These are phyloP conservation scores for Coemansia sp. DNA, from an alignment of 192 early-diverging fungal genomes.

Conservation along the genomic window DNA sequence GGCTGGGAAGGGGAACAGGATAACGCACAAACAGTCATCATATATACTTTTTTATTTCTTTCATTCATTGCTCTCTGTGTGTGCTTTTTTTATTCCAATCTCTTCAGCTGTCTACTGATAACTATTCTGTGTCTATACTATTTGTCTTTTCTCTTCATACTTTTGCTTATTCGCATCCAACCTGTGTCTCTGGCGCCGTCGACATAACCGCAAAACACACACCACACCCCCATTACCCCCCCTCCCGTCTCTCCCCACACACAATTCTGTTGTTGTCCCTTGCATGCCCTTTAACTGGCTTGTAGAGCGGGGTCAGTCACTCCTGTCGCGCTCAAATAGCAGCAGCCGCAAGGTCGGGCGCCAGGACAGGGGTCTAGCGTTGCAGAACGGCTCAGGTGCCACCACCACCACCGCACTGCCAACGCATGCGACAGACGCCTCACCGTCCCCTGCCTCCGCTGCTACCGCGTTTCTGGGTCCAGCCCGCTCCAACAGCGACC, in stretches of 20 bases:
- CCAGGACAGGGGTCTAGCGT: constrained; percentile 39
- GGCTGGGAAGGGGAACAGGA: constrained; percentile 2
- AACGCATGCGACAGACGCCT: constrained; percentile 20
- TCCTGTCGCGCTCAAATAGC: constrained; percentile 53
- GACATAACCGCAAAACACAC: constrained; percentile 11
- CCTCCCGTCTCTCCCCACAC: constrained; percentile 2
- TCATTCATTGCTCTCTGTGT: constrained; percentile 16
- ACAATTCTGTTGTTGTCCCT: constrained; percentile 14
- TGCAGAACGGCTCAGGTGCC: constrained; percentile 46
- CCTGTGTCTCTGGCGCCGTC: constrained; percentile 11
- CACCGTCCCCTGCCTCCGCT: constrained; percentile 15
- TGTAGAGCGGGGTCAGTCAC: constrained; percentile 56
- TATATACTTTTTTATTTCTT: constrained; percentile 8
- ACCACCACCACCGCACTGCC: constrained; percentile 47
- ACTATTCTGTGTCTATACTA: constrained; percentile 14
- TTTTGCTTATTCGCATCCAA: constrained; percentile 4
- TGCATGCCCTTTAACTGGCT: constrained; percentile 50
- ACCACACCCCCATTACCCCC: constrained; percentile 4
- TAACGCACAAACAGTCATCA: constrained; percentile 4
- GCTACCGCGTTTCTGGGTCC: constrained; percentile 7
- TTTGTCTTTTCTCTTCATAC: constrained; percentile 1
- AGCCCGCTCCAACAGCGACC: constrained; percentile 15
- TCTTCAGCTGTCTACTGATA: constrained; percentile 18
- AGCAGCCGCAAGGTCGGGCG: constrained; percentile 44
- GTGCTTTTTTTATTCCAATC: constrained; percentile 1